These are phyloP conservation scores for Hypsizygus marmoreus DNA, from an alignment of 768 basidiomycete species.

Conservation along the genomic window DNA sequence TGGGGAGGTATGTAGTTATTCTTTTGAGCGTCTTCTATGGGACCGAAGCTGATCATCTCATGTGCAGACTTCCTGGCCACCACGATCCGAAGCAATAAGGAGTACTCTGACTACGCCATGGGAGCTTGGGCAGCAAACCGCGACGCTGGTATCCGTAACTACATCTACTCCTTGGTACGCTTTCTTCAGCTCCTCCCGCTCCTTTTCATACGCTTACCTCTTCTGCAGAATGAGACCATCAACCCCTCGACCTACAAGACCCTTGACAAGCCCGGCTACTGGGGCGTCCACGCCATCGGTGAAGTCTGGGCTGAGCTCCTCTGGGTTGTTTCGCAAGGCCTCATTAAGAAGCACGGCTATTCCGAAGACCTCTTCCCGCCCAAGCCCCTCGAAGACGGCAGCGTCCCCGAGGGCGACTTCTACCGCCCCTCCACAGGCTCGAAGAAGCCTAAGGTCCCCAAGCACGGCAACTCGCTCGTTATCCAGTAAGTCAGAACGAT, in stretches of 20 bases:
- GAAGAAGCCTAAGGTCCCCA: constrained; percentile 74
- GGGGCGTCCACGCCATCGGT: constrained; percentile 90
- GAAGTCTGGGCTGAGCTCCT: constrained; percentile 96
- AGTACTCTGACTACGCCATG: constrained; percentile 85
- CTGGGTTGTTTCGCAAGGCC: constrained; percentile 72
- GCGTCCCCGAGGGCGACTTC: constrained; percentile 70
- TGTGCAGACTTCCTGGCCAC: constrained; percentile 79
- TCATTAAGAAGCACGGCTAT: constrained; percentile 86
- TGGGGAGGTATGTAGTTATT: constrained; percentile 74
- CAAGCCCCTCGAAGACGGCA: constrained; percentile 60
- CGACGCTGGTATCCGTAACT: constrained; percentile 81
- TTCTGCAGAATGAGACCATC: constrained; percentile 51
- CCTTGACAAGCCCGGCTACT: constrained; percentile 91
- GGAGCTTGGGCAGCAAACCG: constrained; percentile 93
- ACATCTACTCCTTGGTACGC: constrained; percentile 72
- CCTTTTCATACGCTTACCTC: not conserved
- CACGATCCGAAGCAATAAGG: constrained; percentile 72
- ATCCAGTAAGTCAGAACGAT: constrained; percentile 53
- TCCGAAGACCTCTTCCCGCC: constrained; percentile 82
- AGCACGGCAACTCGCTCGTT: constrained; percentile 87
- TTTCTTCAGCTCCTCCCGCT: not conserved
- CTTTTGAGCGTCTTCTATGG: not conserved
- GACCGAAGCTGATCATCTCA: not conserved
- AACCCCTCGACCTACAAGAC: constrained; percentile 96
- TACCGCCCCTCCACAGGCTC: constrained; percentile 55